Conservation (phyloP, 306 rosid genomes). For the Datisca glomerata region DNA sequence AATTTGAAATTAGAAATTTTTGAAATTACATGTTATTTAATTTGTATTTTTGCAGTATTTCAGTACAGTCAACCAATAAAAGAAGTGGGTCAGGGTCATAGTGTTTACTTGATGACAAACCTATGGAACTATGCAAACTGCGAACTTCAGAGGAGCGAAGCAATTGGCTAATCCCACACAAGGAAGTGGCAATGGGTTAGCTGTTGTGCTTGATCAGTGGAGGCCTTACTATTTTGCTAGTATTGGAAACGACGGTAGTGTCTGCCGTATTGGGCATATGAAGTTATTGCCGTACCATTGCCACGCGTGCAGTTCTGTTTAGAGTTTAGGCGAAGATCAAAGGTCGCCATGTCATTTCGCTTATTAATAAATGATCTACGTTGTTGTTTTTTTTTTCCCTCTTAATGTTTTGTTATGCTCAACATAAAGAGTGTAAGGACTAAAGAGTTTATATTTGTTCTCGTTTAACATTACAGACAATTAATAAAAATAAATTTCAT, state of each 20-base stretch:
- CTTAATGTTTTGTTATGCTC: no score
- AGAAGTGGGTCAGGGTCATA: conserved; percentile 12
- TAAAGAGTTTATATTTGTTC: no score
- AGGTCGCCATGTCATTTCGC: no score
- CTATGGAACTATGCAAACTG: conserved; percentile 38
- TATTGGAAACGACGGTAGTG: conserved; percentile 20
- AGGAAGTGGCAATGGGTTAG: conserved; percentile 33
- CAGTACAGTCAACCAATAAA: conserved; percentile 13
- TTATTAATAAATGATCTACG: no score
- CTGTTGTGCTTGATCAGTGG: conserved; percentile 23
- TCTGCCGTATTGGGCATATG: conserved; percentile 46
- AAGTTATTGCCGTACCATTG: conserved; percentile 26
- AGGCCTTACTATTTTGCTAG: conserved; percentile 54
- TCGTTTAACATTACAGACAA: no score
- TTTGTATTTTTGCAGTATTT: conserved; percentile 8
- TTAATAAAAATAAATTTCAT: no score
- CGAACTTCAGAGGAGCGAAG: conserved; percentile 33
- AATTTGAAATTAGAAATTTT: no score
- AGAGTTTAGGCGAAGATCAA: no score
- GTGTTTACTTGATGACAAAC: conserved; percentile 33
- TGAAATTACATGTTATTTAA: no score
- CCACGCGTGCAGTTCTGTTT: conserved; percentile 9
- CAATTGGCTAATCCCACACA: conserved; percentile 22
- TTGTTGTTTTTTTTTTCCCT: no score
- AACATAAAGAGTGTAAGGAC: no score